Evolutionary conservation across 306 rosid species (phyloP).

Genomic region (Arachis hypogaea): DNA sequence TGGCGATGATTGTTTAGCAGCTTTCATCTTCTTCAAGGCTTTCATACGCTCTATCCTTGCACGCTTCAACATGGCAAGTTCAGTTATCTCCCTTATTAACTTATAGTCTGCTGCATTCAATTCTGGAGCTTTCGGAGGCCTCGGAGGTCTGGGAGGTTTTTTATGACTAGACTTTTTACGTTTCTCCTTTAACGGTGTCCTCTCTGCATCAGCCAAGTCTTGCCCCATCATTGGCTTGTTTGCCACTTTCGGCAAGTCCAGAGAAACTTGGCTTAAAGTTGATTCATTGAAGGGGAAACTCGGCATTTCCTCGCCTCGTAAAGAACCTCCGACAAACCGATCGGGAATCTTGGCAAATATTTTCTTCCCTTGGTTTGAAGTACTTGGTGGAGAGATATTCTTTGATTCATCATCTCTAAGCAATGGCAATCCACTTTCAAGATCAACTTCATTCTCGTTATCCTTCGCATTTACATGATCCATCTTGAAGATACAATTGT

Average conservation of each 20-base stretch:
- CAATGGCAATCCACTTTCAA: conserved; percentile 63
- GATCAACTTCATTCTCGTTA: conserved; percentile 56
- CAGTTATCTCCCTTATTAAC: conserved; percentile 78
- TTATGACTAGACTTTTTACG: conserved; percentile 61
- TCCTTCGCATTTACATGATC: conserved; percentile 46
- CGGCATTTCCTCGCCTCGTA: conserved; percentile 46
- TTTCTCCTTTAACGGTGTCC: conserved; percentile 58
- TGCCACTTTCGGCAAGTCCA: conserved; percentile 40
- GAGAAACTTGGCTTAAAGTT: conserved; percentile 41
- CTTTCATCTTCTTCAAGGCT: conserved; percentile 79
- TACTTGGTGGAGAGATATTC: conserved; percentile 39
- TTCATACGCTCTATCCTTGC: conserved; percentile 81
- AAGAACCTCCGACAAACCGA: conserved; percentile 49
- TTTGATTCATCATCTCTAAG: conserved; percentile 60
- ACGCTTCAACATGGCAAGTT: conserved; percentile 81
- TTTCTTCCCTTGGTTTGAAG: conserved; percentile 46
- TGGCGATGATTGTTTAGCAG: conserved; percentile 53
- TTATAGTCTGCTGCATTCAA: conserved; percentile 85
- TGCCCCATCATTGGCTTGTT: conserved; percentile 42
- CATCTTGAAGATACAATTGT: conserved; percentile 50
- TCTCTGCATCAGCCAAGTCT: conserved; percentile 38
- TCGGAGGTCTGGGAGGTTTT: conserved; percentile 81
- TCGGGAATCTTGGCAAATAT: conserved; percentile 49
- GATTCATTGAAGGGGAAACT: conserved; percentile 41
- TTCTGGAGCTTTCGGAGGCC: conserved; percentile 81